Conservation (phyloP, 2,329 filamentous ascomycete genomes). For the Didymella glomerata region DNA sequence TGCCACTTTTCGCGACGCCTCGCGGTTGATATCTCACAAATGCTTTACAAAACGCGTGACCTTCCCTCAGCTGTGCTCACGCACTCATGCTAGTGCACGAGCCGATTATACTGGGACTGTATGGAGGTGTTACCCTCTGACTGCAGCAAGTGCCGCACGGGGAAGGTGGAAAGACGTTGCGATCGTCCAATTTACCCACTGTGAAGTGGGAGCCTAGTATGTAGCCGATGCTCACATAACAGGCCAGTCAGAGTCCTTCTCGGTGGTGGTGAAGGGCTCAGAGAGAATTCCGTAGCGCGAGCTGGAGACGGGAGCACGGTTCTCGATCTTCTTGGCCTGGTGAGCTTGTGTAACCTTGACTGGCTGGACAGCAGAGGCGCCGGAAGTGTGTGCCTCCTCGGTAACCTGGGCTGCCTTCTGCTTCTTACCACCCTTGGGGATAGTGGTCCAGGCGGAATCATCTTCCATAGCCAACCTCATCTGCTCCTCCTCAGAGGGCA, state of each 20-base stretch:
- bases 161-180: not conserved
- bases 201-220: not conserved
- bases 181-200: conserved; percentile 1
- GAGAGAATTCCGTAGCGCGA: conserved; percentile 45
- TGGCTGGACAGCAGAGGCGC: conserved; percentile 30
- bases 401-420: conserved; percentile 58
- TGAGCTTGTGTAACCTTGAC: conserved; percentile 33
- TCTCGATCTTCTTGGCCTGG: conserved; percentile 36
- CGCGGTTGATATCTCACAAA: conserved; percentile 21
- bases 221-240: conserved; percentile 41
- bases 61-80: conserved; percentile 5
- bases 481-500: conserved; percentile 69
- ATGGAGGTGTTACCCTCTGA: conserved; percentile 1
- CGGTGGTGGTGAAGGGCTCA: conserved; percentile 33
- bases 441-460: conserved; percentile 68
- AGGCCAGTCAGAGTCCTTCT: conserved; percentile 53
- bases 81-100: conserved; percentile 5
- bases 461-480: conserved; percentile 59
- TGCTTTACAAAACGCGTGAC: conserved; percentile 20
- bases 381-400: conserved; percentile 51
- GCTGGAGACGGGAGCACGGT: conserved; percentile 32
- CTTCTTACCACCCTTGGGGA: conserved; percentile 63
- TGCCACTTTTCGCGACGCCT: conserved; percentile 18
- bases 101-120: not conserved
- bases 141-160: not conserved